Conservation (phyloP, 2,329 filamentous ascomycete genomes). For the Aspergillus carbonarius region DNA sequence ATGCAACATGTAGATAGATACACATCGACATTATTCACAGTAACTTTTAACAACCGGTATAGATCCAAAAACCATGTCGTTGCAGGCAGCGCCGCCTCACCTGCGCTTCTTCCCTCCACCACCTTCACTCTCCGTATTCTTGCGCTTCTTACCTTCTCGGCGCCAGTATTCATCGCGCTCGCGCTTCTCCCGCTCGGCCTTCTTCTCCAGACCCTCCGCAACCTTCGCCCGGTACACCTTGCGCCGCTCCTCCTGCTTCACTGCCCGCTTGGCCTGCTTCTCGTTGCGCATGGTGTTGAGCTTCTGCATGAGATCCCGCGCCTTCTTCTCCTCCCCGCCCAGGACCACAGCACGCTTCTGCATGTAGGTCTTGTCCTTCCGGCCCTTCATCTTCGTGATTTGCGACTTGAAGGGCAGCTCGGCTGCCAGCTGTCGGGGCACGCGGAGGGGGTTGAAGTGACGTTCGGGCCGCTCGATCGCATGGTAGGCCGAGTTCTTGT, state of each 20-base stretch:
- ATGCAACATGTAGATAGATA: conserved; percentile 24
- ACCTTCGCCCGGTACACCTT: conserved; percentile 80
- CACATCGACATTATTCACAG: conserved; percentile 16
- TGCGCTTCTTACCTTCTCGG: conserved; percentile 80
- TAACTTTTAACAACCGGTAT: conserved; percentile 21
- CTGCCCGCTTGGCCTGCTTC: conserved; percentile 76
- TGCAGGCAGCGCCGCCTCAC: conserved; percentile 24
- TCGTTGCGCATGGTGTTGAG: conserved; percentile 87
- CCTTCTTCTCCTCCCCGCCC: conserved; percentile 82
- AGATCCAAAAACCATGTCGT: conserved; percentile 24
- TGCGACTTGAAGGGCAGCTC: conserved; percentile 91
- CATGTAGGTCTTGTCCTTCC: conserved; percentile 81
- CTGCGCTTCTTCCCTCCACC: conserved; percentile 49
- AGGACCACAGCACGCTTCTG: conserved; percentile 93
- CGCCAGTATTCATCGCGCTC: conserved; percentile 93
- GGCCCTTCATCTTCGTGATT: conserved; percentile 76
- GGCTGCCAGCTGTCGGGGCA: conserved; percentile 60
- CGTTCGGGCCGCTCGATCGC: conserved; percentile 59
- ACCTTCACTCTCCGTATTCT: conserved; percentile 54
- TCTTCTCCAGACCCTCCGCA: conserved; percentile 79
- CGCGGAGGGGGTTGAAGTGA: conserved; percentile 69
- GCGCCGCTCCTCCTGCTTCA: conserved; percentile 85
- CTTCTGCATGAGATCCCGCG: conserved; percentile 87
- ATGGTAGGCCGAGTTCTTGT: conserved; percentile 83
- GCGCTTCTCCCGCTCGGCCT: conserved; percentile 79